Evolutionary conservation across 1,284 basidiomycete genomes (phyloP).

Genomic region (Boletus nobilissimus): DNA sequence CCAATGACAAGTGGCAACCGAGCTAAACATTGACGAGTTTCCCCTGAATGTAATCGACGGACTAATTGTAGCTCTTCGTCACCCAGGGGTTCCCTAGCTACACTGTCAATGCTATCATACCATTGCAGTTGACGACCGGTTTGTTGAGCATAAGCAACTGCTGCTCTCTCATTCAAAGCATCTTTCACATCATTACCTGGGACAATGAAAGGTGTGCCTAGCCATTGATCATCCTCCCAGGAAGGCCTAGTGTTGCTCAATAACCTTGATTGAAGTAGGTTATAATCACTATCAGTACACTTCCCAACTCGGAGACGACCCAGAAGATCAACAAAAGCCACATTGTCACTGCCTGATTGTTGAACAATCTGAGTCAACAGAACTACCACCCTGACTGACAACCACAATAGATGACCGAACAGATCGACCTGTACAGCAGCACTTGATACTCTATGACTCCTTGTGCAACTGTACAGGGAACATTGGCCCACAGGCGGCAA

Average conservation of each 20-base stretch:
- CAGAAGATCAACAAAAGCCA: accelerated
- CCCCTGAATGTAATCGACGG: background rate
- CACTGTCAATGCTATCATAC: background rate
- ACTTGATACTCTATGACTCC: background rate
- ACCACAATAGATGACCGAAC: background rate
- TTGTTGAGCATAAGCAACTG: background rate
- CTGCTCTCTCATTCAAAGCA: background rate
- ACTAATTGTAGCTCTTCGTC: background rate
- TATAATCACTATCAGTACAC: background rate
- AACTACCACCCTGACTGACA: background rate
- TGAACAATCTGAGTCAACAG: background rate
- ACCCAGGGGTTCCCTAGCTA: background rate
- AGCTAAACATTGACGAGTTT: background rate
- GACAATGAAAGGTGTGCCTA: background rate
- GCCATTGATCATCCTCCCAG: background rate
- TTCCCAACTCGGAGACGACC: background rate
- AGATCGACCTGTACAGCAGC: background rate
- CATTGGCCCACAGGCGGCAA: background rate
- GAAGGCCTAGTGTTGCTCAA: accelerated
- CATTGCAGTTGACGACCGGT: background rate
- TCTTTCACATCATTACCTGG: background rate
- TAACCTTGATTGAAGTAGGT: background rate
- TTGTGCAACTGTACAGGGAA: background rate
- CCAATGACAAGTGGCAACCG: background rate
- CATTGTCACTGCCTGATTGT: background rate